Evolutionary conservation across 495 filamentous ascomycete genomes (phyloP), one percentile per base, ranked within the genome.

Genomic region (Xylaria castorea): DNA sequence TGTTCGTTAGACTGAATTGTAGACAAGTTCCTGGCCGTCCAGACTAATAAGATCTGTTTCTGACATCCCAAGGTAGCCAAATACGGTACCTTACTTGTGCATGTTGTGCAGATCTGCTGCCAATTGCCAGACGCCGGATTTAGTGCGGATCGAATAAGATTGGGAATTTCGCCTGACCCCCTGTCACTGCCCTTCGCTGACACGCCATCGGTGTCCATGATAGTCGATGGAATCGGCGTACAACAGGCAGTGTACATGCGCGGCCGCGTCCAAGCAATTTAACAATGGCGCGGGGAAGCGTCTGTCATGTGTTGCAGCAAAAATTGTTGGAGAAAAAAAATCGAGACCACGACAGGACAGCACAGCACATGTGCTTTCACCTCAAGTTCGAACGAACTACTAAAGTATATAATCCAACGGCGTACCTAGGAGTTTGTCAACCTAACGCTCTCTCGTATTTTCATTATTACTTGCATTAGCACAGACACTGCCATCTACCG

Each of bases 101-200:
- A n/a, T 61, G 6, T 14, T 22, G 58, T 38, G 58, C 20, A 61
- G 30, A 20, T 61, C 58, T 61, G 32, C 32, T 32, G 16, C 53
- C 51, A 57, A 27, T 57, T 32, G 14, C 25, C 27, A 57, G 53
- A 27, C 7, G 53, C 53, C 27, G 51, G 22, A 55, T 18, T 18
- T 57, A 57, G 27, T 27, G 53, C 53, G 34, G 32, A n/a, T 38
- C 58, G 58, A 61, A 61, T 61, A 61, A 61, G 34, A 61, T 61
- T 61, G 58, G 14, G 34, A 30, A 36, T 60, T 34, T 61, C 34
- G 30, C 20, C 25, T 8, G 32, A 61, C 18, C 58, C 53, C 58
- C 55, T 60, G 55, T 61, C 8, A n/a, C 16, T 60, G 18, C 4
- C 34, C 58, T 61, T 20, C 34, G 34, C 61, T 64, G 61, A 46